phyloP scores from a whole-genome alignment of 768 basidiomycete genomes.

The Leccinellum rugosiceps region DNA sequence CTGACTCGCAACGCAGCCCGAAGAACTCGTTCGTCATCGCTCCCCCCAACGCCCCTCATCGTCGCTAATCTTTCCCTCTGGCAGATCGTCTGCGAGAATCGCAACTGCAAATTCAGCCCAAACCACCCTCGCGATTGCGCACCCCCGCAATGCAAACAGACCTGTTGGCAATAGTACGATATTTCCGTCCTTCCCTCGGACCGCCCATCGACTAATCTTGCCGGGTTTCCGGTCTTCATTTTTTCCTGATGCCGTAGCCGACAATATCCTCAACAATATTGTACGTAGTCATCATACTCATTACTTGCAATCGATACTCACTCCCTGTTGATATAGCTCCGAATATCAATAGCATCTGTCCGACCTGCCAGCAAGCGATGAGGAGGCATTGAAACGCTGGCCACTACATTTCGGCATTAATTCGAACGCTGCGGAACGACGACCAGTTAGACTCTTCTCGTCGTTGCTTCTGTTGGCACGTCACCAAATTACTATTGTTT shows the following conservation, averaged over 20 bases:
- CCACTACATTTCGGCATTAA: background rate
- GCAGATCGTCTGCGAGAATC: constrained; percentile 46
- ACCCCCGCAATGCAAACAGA: constrained; percentile 41
- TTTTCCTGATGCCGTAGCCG: constrained; percentile 30
- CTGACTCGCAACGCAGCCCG: constrained; percentile 30
- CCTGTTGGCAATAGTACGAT: constrained; percentile 48
- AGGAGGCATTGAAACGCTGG: constrained; percentile 21
- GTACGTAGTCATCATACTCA: constrained; percentile 24
- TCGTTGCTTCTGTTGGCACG: constrained; percentile 2
- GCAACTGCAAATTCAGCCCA: constrained; percentile 53
- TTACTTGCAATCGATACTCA: background rate
- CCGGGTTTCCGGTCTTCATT: background rate
- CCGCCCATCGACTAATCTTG: background rate
- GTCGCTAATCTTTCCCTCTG: constrained; percentile 6
- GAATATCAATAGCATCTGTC: constrained; percentile 40
- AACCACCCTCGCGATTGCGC: constrained; percentile 44
- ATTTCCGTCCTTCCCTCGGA: background rate
- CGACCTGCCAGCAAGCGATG: constrained; percentile 34
- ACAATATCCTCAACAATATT: constrained; percentile 45
- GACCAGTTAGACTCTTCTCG: constrained; percentile 8
- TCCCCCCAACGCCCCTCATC: background rate
- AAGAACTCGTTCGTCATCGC: constrained; percentile 32
- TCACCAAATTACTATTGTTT: constrained; percentile 24
- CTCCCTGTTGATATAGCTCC: constrained; percentile 32
- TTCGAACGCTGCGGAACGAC: background rate